Percentiles rank a stretch among this genome's conserved stretches.
phyloP scores from a whole-genome alignment of 176 grass and related monocot genomes.

The Poa pratensis region DNA sequence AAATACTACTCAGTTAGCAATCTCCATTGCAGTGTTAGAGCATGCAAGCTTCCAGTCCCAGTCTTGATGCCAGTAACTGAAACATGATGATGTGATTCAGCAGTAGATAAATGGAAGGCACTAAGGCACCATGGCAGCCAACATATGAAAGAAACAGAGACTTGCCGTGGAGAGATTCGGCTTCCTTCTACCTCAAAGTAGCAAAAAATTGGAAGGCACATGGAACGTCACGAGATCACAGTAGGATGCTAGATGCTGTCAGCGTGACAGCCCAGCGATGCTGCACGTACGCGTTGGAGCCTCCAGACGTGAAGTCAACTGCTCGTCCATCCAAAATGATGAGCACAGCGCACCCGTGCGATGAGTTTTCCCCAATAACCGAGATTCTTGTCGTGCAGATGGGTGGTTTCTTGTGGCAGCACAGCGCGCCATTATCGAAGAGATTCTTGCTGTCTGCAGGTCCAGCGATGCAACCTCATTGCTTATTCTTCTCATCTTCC shows the following conservation, averaged over 20 bases:
- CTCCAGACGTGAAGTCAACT: neutral
- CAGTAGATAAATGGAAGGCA: neutral
- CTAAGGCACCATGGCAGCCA: neutral
- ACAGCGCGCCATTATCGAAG: neutral
- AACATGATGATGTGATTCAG: slow-evolving; percentile 3
- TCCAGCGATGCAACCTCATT: neutral
- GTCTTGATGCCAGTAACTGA: slow-evolving; percentile 36
- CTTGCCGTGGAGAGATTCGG: neutral
- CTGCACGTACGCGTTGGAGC: neutral
- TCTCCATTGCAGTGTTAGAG: neutral
- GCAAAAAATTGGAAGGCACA: neutral
- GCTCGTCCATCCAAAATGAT: neutral
- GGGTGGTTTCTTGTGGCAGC: slow-evolving; percentile 12
- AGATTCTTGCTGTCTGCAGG: slow-evolving; percentile 38
- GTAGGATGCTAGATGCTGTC: too few species aligned
- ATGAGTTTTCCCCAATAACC: neutral
- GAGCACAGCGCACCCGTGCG: neutral
- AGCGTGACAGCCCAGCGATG: too few species aligned
- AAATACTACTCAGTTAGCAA: neutral
- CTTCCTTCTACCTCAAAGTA: neutral
- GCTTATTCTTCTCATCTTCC: neutral
- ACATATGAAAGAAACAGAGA: neutral
- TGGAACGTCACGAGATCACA: too few species aligned
- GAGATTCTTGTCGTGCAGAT: slow-evolving; percentile 8
- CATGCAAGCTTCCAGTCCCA: slow-evolving; percentile 11